Conservation (phyloP, 2,329 filamentous ascomycete species). For the Dothideomycetidae sp. region DNA sequence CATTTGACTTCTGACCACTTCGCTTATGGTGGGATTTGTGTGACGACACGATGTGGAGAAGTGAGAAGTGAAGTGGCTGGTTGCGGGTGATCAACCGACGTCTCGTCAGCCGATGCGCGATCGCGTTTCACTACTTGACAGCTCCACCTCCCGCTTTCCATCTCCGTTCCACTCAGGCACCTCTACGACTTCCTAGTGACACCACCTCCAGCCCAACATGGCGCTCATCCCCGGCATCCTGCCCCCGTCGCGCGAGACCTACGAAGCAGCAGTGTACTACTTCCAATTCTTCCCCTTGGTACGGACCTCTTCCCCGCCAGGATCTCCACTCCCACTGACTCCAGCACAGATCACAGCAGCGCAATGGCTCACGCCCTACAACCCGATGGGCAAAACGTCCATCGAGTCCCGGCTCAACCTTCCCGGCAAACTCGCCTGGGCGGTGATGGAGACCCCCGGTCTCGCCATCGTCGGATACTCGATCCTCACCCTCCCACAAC, state of each 20-base stretch:
- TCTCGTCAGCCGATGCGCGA: too few relatives aligned
- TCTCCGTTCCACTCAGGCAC: too few relatives aligned
- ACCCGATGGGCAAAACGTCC: constrained; percentile 89
- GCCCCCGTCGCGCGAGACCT: constrained; percentile 37
- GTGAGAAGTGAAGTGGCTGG: too few relatives aligned
- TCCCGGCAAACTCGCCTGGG: constrained; percentile 79
- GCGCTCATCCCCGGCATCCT: constrained; percentile 30
- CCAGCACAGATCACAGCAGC: constrained; percentile 46
- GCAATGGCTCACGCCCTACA: constrained; percentile 69
- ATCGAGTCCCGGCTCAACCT: constrained; percentile 61
- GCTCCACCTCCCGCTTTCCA: too few relatives aligned
- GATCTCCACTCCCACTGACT: neutral
- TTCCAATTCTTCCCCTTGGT: constrained; percentile 40
- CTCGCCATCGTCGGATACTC: constrained; percentile 67
- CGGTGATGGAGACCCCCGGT: constrained; percentile 72
- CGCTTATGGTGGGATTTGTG: too few relatives aligned
- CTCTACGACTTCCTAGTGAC: too few relatives aligned
- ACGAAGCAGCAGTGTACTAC: constrained; percentile 30
- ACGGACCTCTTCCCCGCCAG: too few relatives aligned
- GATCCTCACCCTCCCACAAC: constrained; percentile 51
- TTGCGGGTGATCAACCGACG: too few relatives aligned
- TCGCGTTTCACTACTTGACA: too few relatives aligned
- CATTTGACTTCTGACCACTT: too few relatives aligned
- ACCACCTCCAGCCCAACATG: too few relatives aligned
- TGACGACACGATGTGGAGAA: too few relatives aligned